phyloP scores from a whole-genome alignment of 257 asterid genomes.

The Solanum dulcamara region DNA sequence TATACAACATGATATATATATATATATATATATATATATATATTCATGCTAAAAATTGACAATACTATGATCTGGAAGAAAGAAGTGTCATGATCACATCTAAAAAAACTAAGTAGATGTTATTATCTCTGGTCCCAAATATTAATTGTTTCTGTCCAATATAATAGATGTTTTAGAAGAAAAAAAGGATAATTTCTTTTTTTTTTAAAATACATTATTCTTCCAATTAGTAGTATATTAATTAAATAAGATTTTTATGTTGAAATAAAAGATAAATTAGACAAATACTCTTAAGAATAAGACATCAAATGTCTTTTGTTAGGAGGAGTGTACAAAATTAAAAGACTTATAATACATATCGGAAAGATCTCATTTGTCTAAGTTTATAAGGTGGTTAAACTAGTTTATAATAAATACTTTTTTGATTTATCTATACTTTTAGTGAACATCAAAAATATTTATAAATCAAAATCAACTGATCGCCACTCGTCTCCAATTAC shows the following conservation, averaged over 20 bases:
- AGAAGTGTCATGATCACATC: constrained; percentile 5
- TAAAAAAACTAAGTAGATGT: background rate
- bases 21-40: no score
- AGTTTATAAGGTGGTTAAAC: background rate
- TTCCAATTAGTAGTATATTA: background rate
- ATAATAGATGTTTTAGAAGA: background rate
- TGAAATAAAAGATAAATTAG: background rate
- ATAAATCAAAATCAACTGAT: no score
- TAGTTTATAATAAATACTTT: background rate
- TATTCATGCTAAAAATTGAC: background rate
- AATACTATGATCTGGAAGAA: background rate
- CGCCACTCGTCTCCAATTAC: background rate
- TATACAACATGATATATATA: background rate
- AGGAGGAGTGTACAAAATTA: background rate
- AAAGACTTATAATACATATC: background rate
- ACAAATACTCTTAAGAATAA: background rate
- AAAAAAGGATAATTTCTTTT: background rate
- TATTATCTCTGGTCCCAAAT: background rate
- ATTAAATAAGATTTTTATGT: background rate
- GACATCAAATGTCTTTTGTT: background rate
- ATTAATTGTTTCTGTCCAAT: background rate
- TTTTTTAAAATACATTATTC: background rate
- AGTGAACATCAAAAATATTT: no score
- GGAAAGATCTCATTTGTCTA: no score
- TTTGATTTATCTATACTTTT: background rate